A percentile compares a stretch with the other conserved stretches of the same genome.
Conservation (phyloP, 306 rosid genomes). For the Arachis hypogaea region DNA sequence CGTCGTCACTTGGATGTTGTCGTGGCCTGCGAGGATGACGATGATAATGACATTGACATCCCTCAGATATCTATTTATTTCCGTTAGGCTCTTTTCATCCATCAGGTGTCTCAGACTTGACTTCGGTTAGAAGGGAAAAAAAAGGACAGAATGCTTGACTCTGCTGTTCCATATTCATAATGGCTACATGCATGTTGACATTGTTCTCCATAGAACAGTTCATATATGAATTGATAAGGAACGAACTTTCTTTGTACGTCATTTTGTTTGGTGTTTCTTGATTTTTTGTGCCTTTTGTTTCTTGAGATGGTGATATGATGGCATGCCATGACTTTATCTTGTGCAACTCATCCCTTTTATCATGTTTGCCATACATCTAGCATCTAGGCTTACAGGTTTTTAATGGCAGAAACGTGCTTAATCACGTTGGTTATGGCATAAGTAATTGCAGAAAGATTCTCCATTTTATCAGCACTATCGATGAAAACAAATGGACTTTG, state of each 20-base stretch:
- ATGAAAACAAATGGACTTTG: no score
- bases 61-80: conserved; percentile 87
- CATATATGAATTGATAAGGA: conserved; percentile 34
- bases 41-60: conserved; percentile 86
- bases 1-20: conserved; percentile 85
- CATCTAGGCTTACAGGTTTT: background rate
- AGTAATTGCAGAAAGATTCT: no score
- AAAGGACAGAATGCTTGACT: conserved; percentile 34
- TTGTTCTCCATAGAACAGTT: conserved; percentile 27
- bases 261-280: background rate
- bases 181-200: conserved; percentile 33
- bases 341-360: background rate
- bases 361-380: background rate
- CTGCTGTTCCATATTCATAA: conserved; percentile 24
- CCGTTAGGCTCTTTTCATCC: conserved; percentile 57
- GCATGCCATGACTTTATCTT: background rate
- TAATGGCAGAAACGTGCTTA: no score
- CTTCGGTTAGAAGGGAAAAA: conserved; percentile 32
- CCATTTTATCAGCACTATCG: no score
- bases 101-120: conserved; percentile 33
- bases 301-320: conserved; percentile 16
- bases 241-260: conserved; percentile 34
- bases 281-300: background rate
- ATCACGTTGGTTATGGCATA: no score
- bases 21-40: conserved; percentile 95